phyloP scores from a whole-genome alignment of 768 basidiomycete species.

The Mycena albidolilacea region DNA sequence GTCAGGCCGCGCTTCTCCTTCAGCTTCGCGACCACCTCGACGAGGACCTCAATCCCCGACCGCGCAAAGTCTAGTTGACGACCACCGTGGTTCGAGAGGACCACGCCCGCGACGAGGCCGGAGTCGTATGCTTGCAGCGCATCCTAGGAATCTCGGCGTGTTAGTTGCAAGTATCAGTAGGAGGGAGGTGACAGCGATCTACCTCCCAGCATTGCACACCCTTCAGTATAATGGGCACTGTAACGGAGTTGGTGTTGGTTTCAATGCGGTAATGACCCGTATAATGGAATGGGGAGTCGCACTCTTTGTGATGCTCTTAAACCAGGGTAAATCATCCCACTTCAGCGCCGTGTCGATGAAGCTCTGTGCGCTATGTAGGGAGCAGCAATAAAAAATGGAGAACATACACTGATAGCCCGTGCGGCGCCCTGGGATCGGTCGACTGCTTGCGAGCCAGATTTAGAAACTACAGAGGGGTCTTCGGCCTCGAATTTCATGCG shows the following conservation, averaged over 20 bases:
- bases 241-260: neutral
- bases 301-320: constrained; percentile 84
- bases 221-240: constrained; percentile 93
- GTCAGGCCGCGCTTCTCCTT: constrained; percentile 74
- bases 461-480: constrained; percentile 71
- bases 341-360: constrained; percentile 95
- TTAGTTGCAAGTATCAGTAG: neutral
- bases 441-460: constrained; percentile 68
- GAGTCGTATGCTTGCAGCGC: constrained; percentile 87
- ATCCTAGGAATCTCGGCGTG: constrained; percentile 61
- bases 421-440: constrained; percentile 95
- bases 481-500: constrained; percentile 91
- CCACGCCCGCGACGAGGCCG: constrained; percentile 76
- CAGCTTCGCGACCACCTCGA: constrained; percentile 85
- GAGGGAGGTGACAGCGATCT: constrained; percentile 28
- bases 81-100: constrained; percentile 91
- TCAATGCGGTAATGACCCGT: neutral
- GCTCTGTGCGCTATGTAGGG: constrained; percentile 62
- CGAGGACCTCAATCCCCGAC: constrained; percentile 92
- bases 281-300: neutral
- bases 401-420: constrained; percentile 88
- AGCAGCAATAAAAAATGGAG: neutral
- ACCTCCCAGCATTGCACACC: constrained; percentile 92
- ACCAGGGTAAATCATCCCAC: constrained; percentile 90
- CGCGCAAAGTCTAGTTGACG: constrained; percentile 86